Percentiles rank a stretch among this genome's conserved stretches.
These are phyloP conservation scores for Solanum chiquidenum DNA, from an alignment of 257 asterid species.

Conservation along the genomic window DNA sequence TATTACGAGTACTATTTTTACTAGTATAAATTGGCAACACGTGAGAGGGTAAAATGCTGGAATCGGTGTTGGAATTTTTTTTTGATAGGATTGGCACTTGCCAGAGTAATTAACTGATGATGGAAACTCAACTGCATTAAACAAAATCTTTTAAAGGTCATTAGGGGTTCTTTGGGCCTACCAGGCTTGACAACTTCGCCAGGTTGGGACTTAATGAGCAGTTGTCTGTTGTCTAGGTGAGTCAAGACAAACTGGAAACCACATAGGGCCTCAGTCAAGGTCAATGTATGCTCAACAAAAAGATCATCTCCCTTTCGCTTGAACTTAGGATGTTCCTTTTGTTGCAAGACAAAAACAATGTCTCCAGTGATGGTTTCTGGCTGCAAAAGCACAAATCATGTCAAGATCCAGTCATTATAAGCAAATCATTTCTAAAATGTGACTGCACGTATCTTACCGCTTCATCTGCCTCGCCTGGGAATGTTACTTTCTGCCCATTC, in stretches of 20 bases:
- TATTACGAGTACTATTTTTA: not conserved
- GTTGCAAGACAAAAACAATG: constrained; percentile 77
- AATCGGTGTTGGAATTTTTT: not conserved
- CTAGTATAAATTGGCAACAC: not conserved
- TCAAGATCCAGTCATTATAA: not conserved
- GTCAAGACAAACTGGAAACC: constrained; percentile 84
- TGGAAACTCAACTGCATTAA: not conserved
- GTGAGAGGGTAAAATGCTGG: too few relatives aligned
- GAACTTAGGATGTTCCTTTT: constrained; percentile 81
- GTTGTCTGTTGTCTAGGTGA: constrained; percentile 78
- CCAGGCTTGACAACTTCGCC: constrained; percentile 93
- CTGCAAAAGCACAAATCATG: constrained; percentile 29
- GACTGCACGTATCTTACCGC: constrained; percentile 31
- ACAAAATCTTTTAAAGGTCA: not conserved
- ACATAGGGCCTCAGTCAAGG: constrained; percentile 84
- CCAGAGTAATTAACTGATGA: not conserved
- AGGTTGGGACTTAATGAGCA: constrained; percentile 76
- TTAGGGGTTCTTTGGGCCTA: constrained; percentile 2
- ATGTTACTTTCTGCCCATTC: constrained; percentile 78
- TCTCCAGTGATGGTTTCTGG: constrained; percentile 92
- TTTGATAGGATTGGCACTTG: not conserved
- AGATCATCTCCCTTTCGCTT: constrained; percentile 91
- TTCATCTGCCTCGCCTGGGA: constrained; percentile 97
- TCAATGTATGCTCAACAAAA: constrained; percentile 63
- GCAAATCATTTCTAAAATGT: not conserved